phyloP scores from a whole-genome alignment of 1,284 basidiomycete genomes.

The Cutaneotrichosporon sp. region DNA sequence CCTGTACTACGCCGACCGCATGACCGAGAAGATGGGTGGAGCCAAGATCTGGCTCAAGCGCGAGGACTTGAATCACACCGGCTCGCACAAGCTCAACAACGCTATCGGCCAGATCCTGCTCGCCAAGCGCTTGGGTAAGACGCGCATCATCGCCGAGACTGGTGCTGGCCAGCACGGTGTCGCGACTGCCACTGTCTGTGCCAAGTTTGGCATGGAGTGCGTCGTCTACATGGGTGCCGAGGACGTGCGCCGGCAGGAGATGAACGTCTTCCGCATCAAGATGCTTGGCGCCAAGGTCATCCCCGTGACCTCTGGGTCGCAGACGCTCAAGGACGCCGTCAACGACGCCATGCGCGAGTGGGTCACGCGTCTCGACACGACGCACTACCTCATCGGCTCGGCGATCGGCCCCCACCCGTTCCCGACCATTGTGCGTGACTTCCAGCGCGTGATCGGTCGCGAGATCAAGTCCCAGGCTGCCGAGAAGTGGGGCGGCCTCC shows the following conservation, averaged over 20 bases:
- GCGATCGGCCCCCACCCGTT: conserved; percentile 98
- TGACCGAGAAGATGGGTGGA: conserved; percentile 75
- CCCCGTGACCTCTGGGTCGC: conserved; percentile 89
- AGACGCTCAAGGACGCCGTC: conserved; percentile 96
- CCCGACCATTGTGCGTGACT: conserved; percentile 97
- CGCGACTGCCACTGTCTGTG: conserved; percentile 96
- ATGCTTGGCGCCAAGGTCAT: conserved; percentile 96
- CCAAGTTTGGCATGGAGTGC: conserved; percentile 94
- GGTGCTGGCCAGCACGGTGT: conserved; percentile 99
- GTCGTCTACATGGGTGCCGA: conserved; percentile 99
- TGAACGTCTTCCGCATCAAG: conserved; percentile 97
- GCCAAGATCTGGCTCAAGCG: conserved; percentile 95
- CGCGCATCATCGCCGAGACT: conserved; percentile 96
- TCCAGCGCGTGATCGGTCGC: conserved; percentile 91
- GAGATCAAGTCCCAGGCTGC: conserved; percentile 91
- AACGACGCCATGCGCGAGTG: conserved; percentile 97
- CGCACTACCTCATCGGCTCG: conserved; percentile 96
- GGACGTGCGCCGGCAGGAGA: conserved; percentile 89
- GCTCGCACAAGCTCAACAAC: conserved; percentile 97
- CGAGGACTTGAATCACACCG: conserved; percentile 77
- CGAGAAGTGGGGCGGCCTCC: conserved; percentile 75
- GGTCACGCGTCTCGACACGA: conserved; percentile 91
- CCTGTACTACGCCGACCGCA: conserved; percentile 71
- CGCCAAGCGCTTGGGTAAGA: conserved; percentile 90
- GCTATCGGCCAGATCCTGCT: conserved; percentile 93